These are phyloP conservation scores for Melaleuca alternifolia DNA, from an alignment of 345 rosid species.

Conservation along the genomic window DNA sequence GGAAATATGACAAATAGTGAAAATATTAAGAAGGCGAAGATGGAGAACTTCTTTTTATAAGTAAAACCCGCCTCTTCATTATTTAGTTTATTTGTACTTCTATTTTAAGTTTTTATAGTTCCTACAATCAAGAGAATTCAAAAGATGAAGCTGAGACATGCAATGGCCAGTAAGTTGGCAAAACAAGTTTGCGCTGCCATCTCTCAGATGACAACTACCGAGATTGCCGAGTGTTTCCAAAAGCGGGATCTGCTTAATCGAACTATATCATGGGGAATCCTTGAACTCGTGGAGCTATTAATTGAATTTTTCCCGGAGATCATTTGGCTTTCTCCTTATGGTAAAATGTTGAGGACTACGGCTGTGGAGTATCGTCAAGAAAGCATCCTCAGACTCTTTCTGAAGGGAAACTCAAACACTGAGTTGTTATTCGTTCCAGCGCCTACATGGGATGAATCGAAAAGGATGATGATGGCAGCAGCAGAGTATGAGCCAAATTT, in stretches of 20 bases:
- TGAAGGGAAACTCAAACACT: not conserved
- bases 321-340: not conserved
- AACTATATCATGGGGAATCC: not conserved
- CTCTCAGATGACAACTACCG: no score
- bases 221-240: not conserved
- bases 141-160: no score
- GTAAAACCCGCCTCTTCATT: no score
- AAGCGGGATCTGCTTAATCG: not conserved
- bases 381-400: not conserved
- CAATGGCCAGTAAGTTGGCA: no score
- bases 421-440: rapidly evolving
- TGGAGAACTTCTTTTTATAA: no score
- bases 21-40: no score
- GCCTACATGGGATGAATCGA: not conserved
- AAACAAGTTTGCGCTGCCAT: no score
- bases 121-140: no score
- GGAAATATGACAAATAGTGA: no score
- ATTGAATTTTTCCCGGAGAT: not conserved
- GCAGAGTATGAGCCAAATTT: not conserved
- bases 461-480: not conserved
- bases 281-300: not conserved
- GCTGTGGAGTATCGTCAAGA: not conserved
- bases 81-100: no score
- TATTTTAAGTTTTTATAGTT: no score
- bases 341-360: not conserved